phyloP scores from a whole-genome alignment of 1,284 basidiomycete species.

The Cutaneotrichosporon sp. region DNA sequence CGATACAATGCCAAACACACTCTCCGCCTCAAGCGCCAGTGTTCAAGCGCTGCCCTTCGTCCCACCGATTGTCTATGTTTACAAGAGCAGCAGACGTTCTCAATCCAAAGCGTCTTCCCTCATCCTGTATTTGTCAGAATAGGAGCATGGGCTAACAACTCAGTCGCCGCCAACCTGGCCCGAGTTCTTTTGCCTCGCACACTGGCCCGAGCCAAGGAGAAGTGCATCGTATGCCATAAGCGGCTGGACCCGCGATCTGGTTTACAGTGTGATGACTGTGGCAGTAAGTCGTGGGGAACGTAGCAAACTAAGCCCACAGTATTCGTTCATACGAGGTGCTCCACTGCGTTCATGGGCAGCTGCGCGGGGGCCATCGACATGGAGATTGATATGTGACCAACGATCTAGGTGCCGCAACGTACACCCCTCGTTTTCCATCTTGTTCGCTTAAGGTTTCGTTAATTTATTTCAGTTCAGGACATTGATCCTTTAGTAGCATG shows the following conservation, averaged over 20 bases:
- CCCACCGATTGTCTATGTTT: neutral
- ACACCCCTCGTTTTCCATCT: no score
- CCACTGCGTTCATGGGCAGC: neutral
- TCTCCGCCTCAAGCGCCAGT: no score
- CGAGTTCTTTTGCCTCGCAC: neutral
- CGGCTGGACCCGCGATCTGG: slow-evolving; percentile 3
- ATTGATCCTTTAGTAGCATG: no score
- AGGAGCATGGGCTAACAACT: neutral
- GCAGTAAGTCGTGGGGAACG: no score
- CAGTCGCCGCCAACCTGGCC: slow-evolving; percentile 9
- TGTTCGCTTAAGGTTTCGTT: no score
- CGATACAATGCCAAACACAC: no score
- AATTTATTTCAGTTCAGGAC: no score
- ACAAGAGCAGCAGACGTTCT: neutral
- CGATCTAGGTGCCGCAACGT: no score
- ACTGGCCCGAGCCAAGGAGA: neutral
- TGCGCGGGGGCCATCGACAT: neutral
- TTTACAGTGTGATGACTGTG: slow-evolving; percentile 12
- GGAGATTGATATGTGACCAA: neutral
- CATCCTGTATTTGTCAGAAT: neutral
- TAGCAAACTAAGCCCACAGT: neutral
- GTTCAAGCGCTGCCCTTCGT: no score
- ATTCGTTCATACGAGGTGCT: neutral
- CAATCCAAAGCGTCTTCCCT: neutral
- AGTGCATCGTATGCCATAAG: slow-evolving; percentile 4